phyloP scores from a whole-genome alignment of 192 early-diverging fungal species.

The Dissophora globulifera region DNA sequence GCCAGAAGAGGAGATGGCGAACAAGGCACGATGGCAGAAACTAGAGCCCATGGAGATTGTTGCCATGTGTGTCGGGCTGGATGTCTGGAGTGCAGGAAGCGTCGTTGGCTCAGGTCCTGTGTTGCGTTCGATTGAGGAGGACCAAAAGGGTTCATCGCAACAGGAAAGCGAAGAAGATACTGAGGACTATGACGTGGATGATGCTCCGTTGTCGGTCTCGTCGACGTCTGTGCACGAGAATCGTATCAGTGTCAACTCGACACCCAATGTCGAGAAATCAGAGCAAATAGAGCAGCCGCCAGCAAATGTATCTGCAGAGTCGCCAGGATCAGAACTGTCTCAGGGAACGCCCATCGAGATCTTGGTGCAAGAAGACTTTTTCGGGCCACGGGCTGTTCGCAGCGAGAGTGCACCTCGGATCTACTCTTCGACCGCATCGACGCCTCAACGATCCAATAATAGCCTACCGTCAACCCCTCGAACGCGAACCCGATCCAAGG shows the following conservation, averaged over 20 bases:
- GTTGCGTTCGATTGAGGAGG: conserved; percentile 22
- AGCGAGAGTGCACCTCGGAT: background rate
- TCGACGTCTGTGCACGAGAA: background rate
- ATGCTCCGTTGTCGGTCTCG: background rate
- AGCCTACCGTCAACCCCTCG: background rate
- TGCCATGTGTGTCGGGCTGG: conserved; percentile 65
- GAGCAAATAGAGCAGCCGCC: background rate
- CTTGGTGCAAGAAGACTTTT: conserved; percentile 35
- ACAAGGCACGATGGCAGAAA: conserved; percentile 65
- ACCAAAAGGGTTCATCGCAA: background rate
- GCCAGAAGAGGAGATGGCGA: conserved; percentile 52
- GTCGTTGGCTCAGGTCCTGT: conserved; percentile 39
- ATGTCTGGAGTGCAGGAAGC: conserved; percentile 64
- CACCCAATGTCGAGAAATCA: background rate
- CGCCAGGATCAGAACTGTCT: conserved; percentile 19
- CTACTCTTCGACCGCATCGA: background rate
- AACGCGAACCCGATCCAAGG: conserved; percentile 16
- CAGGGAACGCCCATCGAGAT: conserved; percentile 37
- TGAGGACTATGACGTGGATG: background rate
- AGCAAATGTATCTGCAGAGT: conserved; percentile 19
- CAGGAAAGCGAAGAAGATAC: conserved; percentile 9
- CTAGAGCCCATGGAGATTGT: conserved; percentile 69
- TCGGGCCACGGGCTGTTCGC: conserved; percentile 10
- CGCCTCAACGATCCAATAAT: conserved; percentile 3
- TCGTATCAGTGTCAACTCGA: background rate